These are phyloP conservation scores for Pseudognaphalium luteoalbum DNA, from an alignment of 129 eudicot genomes.

Conservation along the genomic window DNA sequence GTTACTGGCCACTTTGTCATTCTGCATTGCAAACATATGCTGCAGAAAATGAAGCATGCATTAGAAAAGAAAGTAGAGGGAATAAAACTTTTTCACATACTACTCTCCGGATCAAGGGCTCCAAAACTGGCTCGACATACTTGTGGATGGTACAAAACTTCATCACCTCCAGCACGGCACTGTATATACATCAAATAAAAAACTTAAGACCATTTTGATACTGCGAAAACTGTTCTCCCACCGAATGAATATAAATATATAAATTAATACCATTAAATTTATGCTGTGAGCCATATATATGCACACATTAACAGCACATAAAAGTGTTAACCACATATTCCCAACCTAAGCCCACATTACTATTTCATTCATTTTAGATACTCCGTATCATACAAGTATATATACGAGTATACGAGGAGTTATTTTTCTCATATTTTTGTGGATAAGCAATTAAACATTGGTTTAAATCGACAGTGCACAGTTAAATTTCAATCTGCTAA, in stretches of 20 bases:
- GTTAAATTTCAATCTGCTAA: neutral
- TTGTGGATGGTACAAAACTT: conserved; percentile 48
- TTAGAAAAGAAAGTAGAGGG: neutral
- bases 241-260: neutral
- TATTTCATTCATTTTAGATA: too few relatives aligned
- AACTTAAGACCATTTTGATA: neutral
- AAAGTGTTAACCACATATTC: neutral
- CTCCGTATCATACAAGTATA: too few relatives aligned
- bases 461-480: too few relatives aligned
- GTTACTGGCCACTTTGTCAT: neutral
- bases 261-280: neutral
- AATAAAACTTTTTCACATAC: conserved; percentile 44
- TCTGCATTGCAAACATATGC: neutral
- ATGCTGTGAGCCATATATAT: neutral
- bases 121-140: conserved; percentile 65
- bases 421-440: too few relatives aligned
- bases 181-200: conserved; percentile 24
- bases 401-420: too few relatives aligned
- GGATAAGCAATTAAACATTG: too few relatives aligned
- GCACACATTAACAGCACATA: neutral
- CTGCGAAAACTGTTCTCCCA: neutral
- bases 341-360: too few relatives aligned
- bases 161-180: conserved; percentile 80
- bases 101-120: conserved; percentile 90
- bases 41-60: neutral